These are phyloP conservation scores for Staphylotrichum tortipilum DNA, from an alignment of 495 filamentous ascomycete genomes.

Conservation along the genomic window DNA sequence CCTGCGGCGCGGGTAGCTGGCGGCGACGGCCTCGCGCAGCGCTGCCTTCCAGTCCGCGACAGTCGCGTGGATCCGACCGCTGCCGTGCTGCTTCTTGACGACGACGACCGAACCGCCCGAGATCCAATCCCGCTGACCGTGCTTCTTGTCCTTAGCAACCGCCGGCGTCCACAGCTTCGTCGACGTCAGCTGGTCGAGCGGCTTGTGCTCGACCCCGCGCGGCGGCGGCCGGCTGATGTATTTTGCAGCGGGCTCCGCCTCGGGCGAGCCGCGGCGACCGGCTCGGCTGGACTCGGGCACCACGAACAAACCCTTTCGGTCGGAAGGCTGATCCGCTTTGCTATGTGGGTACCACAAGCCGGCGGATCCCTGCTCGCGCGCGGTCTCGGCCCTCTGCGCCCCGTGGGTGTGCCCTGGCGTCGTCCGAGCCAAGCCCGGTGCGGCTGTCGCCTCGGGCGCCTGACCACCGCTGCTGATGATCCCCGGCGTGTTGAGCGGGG, in stretches of 20 bases:
- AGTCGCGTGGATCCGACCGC: slow-evolving; percentile 9
- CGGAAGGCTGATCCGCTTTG: slow-evolving; percentile 1
- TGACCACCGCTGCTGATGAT: no score
- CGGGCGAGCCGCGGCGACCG: slow-evolving; percentile 26
- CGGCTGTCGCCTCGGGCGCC: slow-evolving; percentile 1
- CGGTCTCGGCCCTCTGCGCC: slow-evolving; percentile 13
- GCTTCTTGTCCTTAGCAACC: slow-evolving; percentile 1
- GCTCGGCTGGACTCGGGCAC: slow-evolving; percentile 10
- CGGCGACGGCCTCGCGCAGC: slow-evolving; percentile 7
- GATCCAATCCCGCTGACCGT: slow-evolving; percentile 26
- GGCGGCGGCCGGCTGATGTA: slow-evolving; percentile 19
- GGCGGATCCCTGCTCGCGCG: slow-evolving; percentile 3
- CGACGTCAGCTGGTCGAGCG: slow-evolving; percentile 24
- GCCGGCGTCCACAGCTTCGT: slow-evolving; percentile 24
- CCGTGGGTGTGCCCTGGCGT: slow-evolving; percentile 8
- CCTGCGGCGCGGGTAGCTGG: not conserved
- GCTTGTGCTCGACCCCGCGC: slow-evolving; percentile 18
- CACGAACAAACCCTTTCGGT: slow-evolving; percentile 20
- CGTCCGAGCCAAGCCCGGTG: slow-evolving; percentile 9
- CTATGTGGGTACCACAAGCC: slow-evolving; percentile 19
- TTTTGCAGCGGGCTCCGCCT: slow-evolving; percentile 30
- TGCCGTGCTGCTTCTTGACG: not conserved
- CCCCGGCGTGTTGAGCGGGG: no score
- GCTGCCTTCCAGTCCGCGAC: slow-evolving; percentile 14
- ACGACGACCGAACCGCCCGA: not conserved